A percentile compares a stretch with the other conserved stretches of the same genome.
Conservation (phyloP, 495 filamentous ascomycete genomes). For the Daldinia caldariorum region DNA sequence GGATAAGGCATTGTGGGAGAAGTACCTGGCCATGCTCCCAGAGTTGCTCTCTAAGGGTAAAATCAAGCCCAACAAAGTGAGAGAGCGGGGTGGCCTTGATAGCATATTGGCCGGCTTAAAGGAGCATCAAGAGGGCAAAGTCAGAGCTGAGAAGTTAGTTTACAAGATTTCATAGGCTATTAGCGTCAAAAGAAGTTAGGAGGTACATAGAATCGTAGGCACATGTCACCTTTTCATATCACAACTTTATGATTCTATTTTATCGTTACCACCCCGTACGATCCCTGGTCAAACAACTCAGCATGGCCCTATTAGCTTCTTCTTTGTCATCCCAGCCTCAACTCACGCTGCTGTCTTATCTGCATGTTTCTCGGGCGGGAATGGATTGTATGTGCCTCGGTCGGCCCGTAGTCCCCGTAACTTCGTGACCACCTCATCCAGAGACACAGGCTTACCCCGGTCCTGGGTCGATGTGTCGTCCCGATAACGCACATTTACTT, state of each 20-base stretch:
- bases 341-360: slow-evolving; percentile 27
- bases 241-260: neutral
- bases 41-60: slow-evolving; percentile 35
- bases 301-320: slow-evolving; percentile 9
- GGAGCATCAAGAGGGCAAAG: slow-evolving; percentile 44
- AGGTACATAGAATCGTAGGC: too few species aligned
- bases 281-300: neutral
- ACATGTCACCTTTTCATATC: neutral
- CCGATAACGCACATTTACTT: slow-evolving; percentile 90
- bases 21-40: slow-evolving; percentile 40
- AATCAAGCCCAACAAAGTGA: slow-evolving; percentile 38
- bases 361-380: slow-evolving; percentile 45
- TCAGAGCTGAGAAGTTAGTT: slow-evolving; percentile 51
- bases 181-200: neutral
- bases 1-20: slow-evolving; percentile 44
- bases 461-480: slow-evolving; percentile 87
- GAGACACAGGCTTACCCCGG: slow-evolving; percentile 68
- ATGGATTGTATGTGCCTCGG: slow-evolving; percentile 64
- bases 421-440: slow-evolving; percentile 82
- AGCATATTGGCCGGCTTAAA: slow-evolving; percentile 48
- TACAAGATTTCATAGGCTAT: slow-evolving; percentile 43
- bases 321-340: neutral
- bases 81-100: slow-evolving; percentile 45
- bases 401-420: slow-evolving; percentile 74
- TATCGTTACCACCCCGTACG: neutral